These are phyloP conservation scores for Erodium maritimum DNA, from an alignment of 345 rosid genomes.

Conservation along the genomic window DNA sequence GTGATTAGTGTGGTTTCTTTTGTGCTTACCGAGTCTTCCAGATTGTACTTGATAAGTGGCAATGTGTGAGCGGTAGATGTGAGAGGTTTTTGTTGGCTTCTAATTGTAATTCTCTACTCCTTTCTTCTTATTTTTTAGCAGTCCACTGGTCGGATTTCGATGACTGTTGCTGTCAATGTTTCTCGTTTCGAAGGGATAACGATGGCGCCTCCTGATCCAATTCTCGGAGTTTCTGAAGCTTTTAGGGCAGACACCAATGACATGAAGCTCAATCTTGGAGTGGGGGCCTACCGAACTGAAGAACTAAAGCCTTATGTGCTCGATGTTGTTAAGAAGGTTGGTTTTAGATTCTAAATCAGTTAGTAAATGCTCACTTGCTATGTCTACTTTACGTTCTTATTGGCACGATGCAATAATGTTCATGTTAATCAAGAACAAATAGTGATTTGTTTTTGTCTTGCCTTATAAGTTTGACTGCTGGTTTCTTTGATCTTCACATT, in stretches of 20 bases:
- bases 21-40: background rate
- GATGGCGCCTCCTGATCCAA: constrained; percentile 98
- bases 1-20: background rate
- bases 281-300: constrained; percentile 92
- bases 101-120: constrained; percentile 5
- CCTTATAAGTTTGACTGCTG: background rate
- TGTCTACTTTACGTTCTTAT: background rate
- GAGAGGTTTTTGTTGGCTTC: background rate
- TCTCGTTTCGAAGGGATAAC: constrained; percentile 79
- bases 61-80: background rate
- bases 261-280: constrained; percentile 96
- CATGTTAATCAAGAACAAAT: background rate
- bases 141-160: constrained; percentile 50
- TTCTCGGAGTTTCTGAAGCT: constrained; percentile 95
- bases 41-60: background rate
- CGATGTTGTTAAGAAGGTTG: constrained; percentile 87
- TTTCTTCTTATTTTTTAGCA: constrained; percentile 20
- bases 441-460: background rate
- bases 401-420: no score
- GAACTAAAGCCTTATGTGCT: constrained; percentile 93
- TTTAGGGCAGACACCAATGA: constrained; percentile 69
- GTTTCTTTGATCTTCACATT: background rate
- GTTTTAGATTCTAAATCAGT: constrained; percentile 1
- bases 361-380: background rate
- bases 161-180: constrained; percentile 48